A percentile compares a stretch with the other conserved stretches of the same genome.
These are phyloP conservation scores for Oryza officinalis DNA, from an alignment of 176 grass and related monocot genomes.

Conservation along the genomic window DNA sequence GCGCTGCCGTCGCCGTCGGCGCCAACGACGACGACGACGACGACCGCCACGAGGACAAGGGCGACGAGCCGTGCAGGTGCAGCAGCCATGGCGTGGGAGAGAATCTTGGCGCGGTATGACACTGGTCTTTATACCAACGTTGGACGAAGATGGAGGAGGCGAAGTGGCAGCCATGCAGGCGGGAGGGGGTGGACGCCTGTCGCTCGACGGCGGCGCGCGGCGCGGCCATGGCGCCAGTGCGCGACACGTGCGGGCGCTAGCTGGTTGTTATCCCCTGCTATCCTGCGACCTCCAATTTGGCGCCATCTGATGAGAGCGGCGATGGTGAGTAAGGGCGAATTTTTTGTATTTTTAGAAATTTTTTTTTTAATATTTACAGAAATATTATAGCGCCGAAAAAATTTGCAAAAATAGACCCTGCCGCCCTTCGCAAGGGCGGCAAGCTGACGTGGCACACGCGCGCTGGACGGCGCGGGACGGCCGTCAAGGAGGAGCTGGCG, in stretches of 20 bases:
- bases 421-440: too few species aligned
- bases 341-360: too few species aligned
- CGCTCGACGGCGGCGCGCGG: neutral
- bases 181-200: constrained; percentile 9
- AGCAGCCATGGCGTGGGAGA: constrained; percentile 10
- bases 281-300: neutral
- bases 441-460: too few species aligned
- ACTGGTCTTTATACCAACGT: neutral
- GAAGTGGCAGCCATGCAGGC: constrained; percentile 37
- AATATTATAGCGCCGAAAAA: too few species aligned
- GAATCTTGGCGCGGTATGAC: neutral
- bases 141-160: neutral
- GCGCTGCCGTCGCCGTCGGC: neutral
- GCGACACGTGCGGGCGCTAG: neutral
- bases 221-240: neutral
- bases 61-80: neutral
- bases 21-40: too few species aligned
- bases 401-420: too few species aligned
- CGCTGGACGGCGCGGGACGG: too few species aligned
- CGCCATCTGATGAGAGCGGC: too few species aligned
- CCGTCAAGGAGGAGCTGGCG: too few species aligned
- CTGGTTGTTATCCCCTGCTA: too few species aligned
- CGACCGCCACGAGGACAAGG: neutral
- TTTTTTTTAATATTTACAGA: too few species aligned
- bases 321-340: too few species aligned